Percentiles rank a stretch among this genome's conserved stretches.
Conservation (phyloP, 2,329 filamentous ascomycete genomes). For the Neoscytalidium dimidiatum region DNA sequence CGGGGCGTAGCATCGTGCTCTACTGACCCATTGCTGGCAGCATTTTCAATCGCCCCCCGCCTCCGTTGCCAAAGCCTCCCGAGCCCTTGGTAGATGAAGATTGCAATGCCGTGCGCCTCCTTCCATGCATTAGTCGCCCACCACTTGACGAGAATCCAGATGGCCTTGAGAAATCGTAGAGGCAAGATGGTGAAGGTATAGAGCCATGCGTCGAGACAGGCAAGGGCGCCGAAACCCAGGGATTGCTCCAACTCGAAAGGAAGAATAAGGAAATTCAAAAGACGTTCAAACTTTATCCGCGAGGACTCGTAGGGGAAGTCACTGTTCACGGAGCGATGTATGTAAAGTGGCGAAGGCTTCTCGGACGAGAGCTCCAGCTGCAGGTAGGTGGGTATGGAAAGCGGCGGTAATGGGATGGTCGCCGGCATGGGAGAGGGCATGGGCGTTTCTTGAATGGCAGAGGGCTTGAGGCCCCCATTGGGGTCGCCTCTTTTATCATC, state of each 20-base stretch:
- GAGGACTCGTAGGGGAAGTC: conserved; percentile 88
- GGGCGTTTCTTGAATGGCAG: conserved; percentile 33
- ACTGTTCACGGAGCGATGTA: conserved; percentile 57
- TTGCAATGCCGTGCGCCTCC: conserved; percentile 70
- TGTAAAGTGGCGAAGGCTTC: conserved; percentile 63
- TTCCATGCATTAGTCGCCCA: conserved; percentile 72
- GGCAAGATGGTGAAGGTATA: conserved; percentile 96
- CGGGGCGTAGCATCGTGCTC: conserved; percentile 27
- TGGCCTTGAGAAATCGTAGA: conserved; percentile 79
- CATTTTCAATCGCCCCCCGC: conserved; percentile 47
- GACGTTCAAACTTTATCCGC: conserved; percentile 84
- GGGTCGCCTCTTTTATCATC: conserved; percentile 31
- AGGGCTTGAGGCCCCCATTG: conserved; percentile 30
- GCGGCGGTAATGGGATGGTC: conserved; percentile 60
- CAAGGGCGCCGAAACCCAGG: conserved; percentile 82
- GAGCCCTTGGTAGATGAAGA: conserved; percentile 77
- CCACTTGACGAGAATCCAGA: conserved; percentile 75
- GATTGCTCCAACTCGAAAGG: conserved; percentile 81
- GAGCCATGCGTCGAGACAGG: conserved; percentile 93
- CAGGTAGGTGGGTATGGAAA: conserved; percentile 66
- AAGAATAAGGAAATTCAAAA: conserved; percentile 84
- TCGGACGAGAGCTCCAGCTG: conserved; percentile 64
- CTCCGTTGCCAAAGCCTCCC: conserved; percentile 73
- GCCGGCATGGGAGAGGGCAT: conserved; percentile 50
- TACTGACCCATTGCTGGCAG: not conserved